A percentile compares a stretch with the other conserved stretches of the same genome.
Evolutionary conservation across 1,139 yeast species (phyloP).

Genomic region (Yarrowia galli): DNA sequence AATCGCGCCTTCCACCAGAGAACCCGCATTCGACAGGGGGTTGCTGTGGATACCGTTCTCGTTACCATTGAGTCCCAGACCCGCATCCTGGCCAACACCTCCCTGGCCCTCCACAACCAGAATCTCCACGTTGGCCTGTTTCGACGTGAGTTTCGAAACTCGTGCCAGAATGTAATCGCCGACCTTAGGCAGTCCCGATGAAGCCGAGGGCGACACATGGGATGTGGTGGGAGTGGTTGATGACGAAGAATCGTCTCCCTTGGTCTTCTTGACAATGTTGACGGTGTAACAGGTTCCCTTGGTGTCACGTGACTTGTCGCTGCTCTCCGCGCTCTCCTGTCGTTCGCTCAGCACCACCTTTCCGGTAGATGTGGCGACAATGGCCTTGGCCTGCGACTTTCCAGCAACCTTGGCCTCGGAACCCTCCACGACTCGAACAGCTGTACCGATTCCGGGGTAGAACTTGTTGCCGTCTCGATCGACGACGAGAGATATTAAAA

Average conservation of each 20-base stretch:
- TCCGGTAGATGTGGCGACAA: conserved; percentile 77
- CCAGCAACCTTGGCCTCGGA: conserved; percentile 31
- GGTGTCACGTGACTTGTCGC: conserved; percentile 41
- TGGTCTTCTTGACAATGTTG: conserved; percentile 50
- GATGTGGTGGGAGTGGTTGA: conserved; percentile 38
- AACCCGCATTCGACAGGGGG: conserved; percentile 49
- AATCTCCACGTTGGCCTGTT: conserved; percentile 84
- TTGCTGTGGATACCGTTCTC: conserved; percentile 47
- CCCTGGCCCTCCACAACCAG: conserved; percentile 76
- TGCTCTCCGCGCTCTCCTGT: conserved; percentile 42
- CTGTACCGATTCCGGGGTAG: conserved; percentile 58
- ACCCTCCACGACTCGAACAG: conserved; percentile 42
- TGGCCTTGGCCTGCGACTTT: conserved; percentile 50
- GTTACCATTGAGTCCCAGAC: conserved; percentile 69
- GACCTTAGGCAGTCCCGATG: conserved; percentile 72
- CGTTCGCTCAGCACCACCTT: conserved; percentile 51
- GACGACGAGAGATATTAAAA: conserved; percentile 35
- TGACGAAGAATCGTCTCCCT: conserved; percentile 47
- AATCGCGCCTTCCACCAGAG: conserved; percentile 60
- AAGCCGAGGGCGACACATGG: conserved; percentile 46
- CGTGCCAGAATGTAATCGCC: conserved; percentile 83
- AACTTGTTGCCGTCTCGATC: conserved; percentile 36
- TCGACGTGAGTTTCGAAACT: conserved; percentile 68
- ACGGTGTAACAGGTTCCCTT: conserved; percentile 42
- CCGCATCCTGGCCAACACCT: conserved; percentile 66